Conservation (phyloP, 768 basidiomycete species). For the Suillus subluteus region DNA sequence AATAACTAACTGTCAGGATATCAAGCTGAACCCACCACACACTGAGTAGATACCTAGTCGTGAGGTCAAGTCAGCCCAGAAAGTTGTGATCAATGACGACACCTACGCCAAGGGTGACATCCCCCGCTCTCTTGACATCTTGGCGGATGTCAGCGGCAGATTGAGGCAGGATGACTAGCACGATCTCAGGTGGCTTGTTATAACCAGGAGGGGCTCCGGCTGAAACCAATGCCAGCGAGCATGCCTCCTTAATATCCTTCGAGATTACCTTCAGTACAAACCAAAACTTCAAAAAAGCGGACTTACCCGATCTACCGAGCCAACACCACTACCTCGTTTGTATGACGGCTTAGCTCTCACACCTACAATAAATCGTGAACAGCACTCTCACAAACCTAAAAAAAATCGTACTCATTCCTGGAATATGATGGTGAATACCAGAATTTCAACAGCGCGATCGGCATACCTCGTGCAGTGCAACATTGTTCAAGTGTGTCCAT, state of each 20-base stretch:
- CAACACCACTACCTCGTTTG: conserved; percentile 9
- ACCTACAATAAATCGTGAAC: not conserved
- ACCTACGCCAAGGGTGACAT: conserved; percentile 42
- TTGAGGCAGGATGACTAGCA: conserved; percentile 57
- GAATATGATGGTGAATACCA: not conserved
- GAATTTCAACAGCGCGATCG: not conserved
- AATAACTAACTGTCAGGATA: conserved; percentile 14
- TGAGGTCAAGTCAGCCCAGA: conserved; percentile 1
- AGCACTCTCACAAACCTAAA: not conserved
- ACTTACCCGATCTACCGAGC: not conserved
- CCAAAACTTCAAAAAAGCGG: not conserved
- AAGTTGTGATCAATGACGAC: not conserved
- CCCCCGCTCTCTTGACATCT: conserved; percentile 60
- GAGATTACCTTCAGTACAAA: conserved; percentile 16
- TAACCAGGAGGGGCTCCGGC: conserved; percentile 4
- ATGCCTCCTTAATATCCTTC: conserved; percentile 21
- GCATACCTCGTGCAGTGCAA: conserved; percentile 35
- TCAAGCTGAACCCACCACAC: conserved; percentile 18
- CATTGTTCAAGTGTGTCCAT: conserved; percentile 29
- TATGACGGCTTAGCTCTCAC: conserved; percentile 12
- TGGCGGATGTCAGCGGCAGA: conserved; percentile 50
- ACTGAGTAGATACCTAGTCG: conserved; percentile 32
- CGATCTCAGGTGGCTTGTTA: conserved; percentile 29
- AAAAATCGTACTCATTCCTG: conserved; percentile 30
- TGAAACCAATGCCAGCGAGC: not conserved